These are phyloP conservation scores for Colletotrichum brevisporum DNA, from an alignment of 2,329 filamentous ascomycete species.

Conservation along the genomic window DNA sequence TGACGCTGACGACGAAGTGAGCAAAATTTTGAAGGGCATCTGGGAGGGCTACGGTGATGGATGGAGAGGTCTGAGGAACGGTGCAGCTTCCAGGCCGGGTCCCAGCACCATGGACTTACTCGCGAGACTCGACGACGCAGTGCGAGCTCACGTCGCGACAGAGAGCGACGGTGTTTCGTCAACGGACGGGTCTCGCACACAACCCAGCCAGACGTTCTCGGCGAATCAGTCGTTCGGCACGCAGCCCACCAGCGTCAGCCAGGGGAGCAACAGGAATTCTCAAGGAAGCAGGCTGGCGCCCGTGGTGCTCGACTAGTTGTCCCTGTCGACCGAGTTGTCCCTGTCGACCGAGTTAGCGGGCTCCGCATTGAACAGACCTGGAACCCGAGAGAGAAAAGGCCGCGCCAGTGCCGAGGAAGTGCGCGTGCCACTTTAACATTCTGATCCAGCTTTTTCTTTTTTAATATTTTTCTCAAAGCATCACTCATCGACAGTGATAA, in stretches of 20 bases:
- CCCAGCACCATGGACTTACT: constrained; percentile 63
- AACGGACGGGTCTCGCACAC: constrained; percentile 29
- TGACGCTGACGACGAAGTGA: constrained; percentile 52
- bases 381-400: not conserved
- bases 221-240: constrained; percentile 37
- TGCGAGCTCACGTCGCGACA: constrained; percentile 54
- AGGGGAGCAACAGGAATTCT: constrained; percentile 31
- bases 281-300: constrained; percentile 38
- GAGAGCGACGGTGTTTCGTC: constrained; percentile 33
- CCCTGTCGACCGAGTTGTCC: not conserved
- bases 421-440: constrained; percentile 7
- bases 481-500: constrained; percentile 15
- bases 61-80: constrained; percentile 63
- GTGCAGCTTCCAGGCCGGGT: constrained; percentile 60
- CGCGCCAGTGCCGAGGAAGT: not conserved
- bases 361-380: not conserved
- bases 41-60: constrained; percentile 60
- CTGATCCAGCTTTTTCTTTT: constrained; percentile 8
- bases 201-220: constrained; percentile 38
- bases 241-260: constrained; percentile 35
- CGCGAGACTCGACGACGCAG: constrained; percentile 60
- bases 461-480: not conserved
- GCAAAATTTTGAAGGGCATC: constrained; percentile 57
- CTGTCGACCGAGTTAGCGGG: too few relatives aligned
- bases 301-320: constrained; percentile 35